Evolutionary conservation across 1,284 basidiomycete genomes (phyloP).

Genomic region (Cerrena zonata): DNA sequence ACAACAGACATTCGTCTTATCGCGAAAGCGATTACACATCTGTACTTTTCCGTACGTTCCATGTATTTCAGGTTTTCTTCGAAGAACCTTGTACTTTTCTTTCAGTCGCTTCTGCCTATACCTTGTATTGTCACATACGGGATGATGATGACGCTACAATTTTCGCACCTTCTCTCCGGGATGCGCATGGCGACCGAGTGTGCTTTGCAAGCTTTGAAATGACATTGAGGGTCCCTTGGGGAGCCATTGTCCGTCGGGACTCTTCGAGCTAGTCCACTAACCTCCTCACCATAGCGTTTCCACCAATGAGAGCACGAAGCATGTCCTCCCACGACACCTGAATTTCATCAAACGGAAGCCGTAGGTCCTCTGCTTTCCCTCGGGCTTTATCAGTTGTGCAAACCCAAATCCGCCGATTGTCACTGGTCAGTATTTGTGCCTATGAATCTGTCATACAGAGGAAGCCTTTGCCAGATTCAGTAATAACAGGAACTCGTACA

Average conservation of each 20-base stretch:
- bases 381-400: neutral
- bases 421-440: neutral
- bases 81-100: constrained; percentile 2
- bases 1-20: neutral
- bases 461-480: neutral
- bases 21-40: neutral
- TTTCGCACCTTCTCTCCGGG: neutral
- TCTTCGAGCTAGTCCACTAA: no score
- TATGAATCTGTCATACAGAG: neutral
- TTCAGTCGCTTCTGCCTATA: constrained; percentile 1
- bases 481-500: neutral
- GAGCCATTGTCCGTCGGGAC: neutral
- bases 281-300: neutral
- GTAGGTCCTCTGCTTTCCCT: neutral
- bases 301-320: neutral
- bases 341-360: neutral
- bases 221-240: neutral
- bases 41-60: neutral
- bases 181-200: neutral
- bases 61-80: constrained; percentile 1
- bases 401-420: neutral
- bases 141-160: neutral
- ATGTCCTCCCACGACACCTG: neutral
- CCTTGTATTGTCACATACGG: constrained; percentile 5
- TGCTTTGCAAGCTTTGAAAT: neutral